Evolutionary conservation across 169 alveolate genomes (phyloP).

Genomic region (Cyclospora cayetanensis): DNA sequence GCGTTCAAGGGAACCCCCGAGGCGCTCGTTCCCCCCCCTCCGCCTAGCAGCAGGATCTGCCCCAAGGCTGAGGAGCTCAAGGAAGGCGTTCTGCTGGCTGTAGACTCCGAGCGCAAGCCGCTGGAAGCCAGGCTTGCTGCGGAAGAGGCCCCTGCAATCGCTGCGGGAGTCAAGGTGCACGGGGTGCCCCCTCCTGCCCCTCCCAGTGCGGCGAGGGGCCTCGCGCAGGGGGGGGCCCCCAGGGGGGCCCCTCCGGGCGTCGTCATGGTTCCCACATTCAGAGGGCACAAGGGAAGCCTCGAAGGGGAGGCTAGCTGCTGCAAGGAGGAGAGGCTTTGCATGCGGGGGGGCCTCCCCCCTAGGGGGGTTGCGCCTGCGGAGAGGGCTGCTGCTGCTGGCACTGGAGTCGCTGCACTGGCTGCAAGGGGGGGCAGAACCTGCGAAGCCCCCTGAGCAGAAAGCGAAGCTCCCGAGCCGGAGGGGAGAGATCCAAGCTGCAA

Average conservation of each 20-base stretch:
- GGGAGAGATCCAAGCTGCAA: background rate
- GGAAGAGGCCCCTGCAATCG: background rate
- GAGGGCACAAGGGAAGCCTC: background rate
- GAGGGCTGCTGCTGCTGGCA: background rate
- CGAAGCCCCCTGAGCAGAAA: background rate
- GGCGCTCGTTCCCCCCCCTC: too few relatives aligned
- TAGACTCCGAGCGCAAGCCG: background rate
- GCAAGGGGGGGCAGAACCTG: background rate
- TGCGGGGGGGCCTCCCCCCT: background rate
- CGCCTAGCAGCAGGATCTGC: background rate
- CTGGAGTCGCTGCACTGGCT: background rate
- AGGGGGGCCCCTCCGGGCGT: background rate
- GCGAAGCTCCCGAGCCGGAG: background rate
- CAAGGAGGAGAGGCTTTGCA: background rate
- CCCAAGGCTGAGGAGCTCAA: background rate
- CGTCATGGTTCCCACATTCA: too few relatives aligned
- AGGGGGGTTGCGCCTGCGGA: background rate
- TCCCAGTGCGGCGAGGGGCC: background rate
- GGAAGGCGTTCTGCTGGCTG: background rate
- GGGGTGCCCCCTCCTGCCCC: too few relatives aligned
- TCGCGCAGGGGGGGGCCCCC: background rate
- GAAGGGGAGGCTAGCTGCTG: background rate
- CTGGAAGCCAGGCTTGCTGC: background rate
- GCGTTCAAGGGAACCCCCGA: background rate
- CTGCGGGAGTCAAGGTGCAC: background rate